phyloP scores from a whole-genome alignment of 2,329 filamentous ascomycete species.

The Paecilomyces fulvus region DNA sequence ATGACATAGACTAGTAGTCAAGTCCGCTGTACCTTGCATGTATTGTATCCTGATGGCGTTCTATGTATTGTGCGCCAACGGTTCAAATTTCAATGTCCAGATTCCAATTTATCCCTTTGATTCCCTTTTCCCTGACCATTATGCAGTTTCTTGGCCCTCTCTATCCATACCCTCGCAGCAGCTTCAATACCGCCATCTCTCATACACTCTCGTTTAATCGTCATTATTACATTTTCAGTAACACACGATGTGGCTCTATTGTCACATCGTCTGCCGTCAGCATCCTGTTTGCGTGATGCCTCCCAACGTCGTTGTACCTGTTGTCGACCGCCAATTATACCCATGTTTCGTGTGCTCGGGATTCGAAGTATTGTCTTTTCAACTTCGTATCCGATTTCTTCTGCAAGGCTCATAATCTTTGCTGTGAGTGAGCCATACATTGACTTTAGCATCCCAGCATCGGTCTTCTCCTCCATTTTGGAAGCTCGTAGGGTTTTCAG shows the following conservation, averaged over 20 bases:
- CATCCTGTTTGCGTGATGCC: conserved; percentile 17
- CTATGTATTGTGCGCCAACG: neutral
- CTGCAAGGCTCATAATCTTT: conserved; percentile 64
- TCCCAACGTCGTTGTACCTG: conserved; percentile 9
- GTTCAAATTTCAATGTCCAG: neutral
- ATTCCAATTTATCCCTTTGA: conserved; percentile 7
- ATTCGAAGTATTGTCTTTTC: conserved; percentile 85
- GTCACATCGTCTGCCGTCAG: conserved; percentile 40
- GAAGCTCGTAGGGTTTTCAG: conserved; percentile 29
- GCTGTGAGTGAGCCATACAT: conserved; percentile 76
- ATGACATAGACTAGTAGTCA: too few species aligned
- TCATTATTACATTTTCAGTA: conserved; percentile 50
- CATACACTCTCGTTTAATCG: conserved; percentile 50
- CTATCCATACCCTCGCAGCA: conserved; percentile 44
- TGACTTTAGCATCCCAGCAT: conserved; percentile 44
- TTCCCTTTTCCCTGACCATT: conserved; percentile 37
- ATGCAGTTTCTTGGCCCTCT: conserved; percentile 41
- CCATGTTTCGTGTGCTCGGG: conserved; percentile 82
- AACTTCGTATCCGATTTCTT: conserved; percentile 63
- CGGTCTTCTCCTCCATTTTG: conserved; percentile 24
- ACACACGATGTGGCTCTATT: conserved; percentile 48
- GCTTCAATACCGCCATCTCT: conserved; percentile 36
- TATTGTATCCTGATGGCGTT: neutral
- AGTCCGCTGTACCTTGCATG: neutral
- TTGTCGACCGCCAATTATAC: conserved; percentile 59